A percentile compares a stretch with the other conserved stretches of the same genome.
phyloP scores from a whole-genome alignment of 345 rosid species.

The Balakata baccata region DNA sequence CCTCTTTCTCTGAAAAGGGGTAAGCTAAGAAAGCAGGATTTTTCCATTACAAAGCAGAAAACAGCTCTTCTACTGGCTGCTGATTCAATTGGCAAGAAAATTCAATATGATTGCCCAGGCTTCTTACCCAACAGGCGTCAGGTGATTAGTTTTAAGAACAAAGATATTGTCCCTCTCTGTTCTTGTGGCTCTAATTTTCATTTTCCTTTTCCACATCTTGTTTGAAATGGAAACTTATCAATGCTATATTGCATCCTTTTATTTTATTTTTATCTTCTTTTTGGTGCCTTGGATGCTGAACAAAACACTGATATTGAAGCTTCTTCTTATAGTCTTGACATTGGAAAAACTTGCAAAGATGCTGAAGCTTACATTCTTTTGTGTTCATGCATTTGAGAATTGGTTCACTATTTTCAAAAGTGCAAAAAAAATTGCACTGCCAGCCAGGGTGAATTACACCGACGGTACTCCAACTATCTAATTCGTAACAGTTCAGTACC shows the following conservation, averaged over 20 bases:
- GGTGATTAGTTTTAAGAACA: constrained; percentile 41
- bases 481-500: too few species aligned
- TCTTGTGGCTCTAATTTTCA: not conserved
- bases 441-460: too few species aligned
- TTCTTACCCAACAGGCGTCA: constrained; percentile 89
- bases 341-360: not conserved
- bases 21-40: constrained; percentile 83
- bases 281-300: not conserved
- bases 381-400: not conserved
- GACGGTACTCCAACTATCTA: too few species aligned
- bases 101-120: constrained; percentile 81
- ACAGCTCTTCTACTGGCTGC: constrained; percentile 70
- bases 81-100: constrained; percentile 82
- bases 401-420: not conserved
- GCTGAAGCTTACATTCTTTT: not conserved
- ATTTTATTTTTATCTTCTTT: not conserved
- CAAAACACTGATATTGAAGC: too few species aligned
- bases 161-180: not conserved
- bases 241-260: not conserved
- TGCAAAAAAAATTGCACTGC: not conserved
- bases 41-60: constrained; percentile 72
- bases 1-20: constrained; percentile 75
- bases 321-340: not conserved
- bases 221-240: not conserved
- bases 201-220: not conserved